phyloP scores from a whole-genome alignment of 768 basidiomycete species.

The Lactifluus pinguis region DNA sequence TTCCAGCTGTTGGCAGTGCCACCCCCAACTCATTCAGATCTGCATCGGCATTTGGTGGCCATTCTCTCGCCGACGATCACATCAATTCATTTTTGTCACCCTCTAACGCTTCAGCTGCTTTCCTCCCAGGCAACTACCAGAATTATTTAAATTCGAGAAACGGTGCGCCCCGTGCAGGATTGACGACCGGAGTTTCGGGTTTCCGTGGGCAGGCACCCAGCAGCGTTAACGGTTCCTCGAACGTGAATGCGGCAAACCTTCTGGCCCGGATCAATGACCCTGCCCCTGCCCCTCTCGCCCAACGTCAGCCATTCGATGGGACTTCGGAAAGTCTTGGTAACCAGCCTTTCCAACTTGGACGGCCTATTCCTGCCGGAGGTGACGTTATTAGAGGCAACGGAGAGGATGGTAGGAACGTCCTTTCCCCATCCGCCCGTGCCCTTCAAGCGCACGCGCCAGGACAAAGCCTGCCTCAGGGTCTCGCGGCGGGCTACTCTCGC shows the following conservation, averaged over 20 bases:
- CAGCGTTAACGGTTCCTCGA: constrained; percentile 8
- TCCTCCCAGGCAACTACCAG: constrained; percentile 62
- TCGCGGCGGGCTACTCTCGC: constrained; percentile 84
- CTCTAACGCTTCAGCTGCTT: constrained; percentile 76
- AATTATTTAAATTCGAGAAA: constrained; percentile 50
- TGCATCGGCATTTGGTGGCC: constrained; percentile 30
- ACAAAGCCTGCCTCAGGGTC: constrained; percentile 83
- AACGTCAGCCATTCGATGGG: constrained; percentile 21
- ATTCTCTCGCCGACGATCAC: constrained; percentile 29
- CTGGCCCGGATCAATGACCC: constrained; percentile 20
- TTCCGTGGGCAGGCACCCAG: constrained; percentile 15
- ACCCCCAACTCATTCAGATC: constrained; percentile 50
- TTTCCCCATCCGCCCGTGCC: constrained; percentile 69
- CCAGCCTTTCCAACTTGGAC: constrained; percentile 32
- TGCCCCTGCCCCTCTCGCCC: constrained; percentile 15
- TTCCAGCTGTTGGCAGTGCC: constrained; percentile 27
- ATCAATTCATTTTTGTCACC: constrained; percentile 43
- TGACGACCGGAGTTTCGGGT: constrained; percentile 20
- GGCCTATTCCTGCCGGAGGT: constrained; percentile 24
- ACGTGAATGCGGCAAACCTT: constrained; percentile 18
- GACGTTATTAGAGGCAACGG: constrained; percentile 21
- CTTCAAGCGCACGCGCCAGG: constrained; percentile 84
- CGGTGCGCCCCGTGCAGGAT: constrained; percentile 24
- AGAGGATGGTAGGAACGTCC: constrained; percentile 28
- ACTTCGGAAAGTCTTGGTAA: constrained; percentile 30